Percentiles rank a stretch among this genome's conserved stretches.
Evolutionary conservation across 345 rosid genomes (phyloP).

Genomic region (Erucastrum elatum): DNA sequence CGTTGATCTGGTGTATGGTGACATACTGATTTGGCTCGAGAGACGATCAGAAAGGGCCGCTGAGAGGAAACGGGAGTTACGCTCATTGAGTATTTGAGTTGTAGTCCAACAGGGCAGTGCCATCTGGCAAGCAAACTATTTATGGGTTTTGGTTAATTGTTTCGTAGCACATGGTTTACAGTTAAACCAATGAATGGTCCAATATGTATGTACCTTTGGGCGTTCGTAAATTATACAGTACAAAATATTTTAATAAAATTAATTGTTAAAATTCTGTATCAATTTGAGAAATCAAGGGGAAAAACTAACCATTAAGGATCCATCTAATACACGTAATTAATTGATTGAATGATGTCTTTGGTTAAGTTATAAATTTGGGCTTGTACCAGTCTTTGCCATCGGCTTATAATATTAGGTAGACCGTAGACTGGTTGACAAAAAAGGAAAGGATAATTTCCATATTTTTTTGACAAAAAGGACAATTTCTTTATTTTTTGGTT

Average conservation of each 20-base stretch:
- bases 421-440: too few species aligned
- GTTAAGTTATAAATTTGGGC: too few species aligned
- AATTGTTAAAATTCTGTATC: background rate
- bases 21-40: slow-evolving; percentile 31
- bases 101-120: background rate
- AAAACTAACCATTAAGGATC: background rate
- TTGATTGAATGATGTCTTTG: too few species aligned
- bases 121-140: slow-evolving; percentile 15
- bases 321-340: too few species aligned
- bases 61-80: slow-evolving; percentile 22
- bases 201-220: background rate
- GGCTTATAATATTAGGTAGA: too few species aligned
- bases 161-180: slow-evolving; percentile 24
- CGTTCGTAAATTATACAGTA: background rate
- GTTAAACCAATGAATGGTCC: slow-evolving; percentile 8
- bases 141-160: background rate
- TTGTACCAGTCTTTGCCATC: too few species aligned
- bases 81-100: background rate
- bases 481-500: background rate
- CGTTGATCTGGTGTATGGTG: slow-evolving; percentile 35
- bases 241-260: background rate
- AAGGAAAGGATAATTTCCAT: too few species aligned
- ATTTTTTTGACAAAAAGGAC: background rate
- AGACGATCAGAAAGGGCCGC: slow-evolving; percentile 19
- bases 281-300: background rate